phyloP scores from a whole-genome alignment of 2,329 filamentous ascomycete genomes.

The Pyrenophora teres region DNA sequence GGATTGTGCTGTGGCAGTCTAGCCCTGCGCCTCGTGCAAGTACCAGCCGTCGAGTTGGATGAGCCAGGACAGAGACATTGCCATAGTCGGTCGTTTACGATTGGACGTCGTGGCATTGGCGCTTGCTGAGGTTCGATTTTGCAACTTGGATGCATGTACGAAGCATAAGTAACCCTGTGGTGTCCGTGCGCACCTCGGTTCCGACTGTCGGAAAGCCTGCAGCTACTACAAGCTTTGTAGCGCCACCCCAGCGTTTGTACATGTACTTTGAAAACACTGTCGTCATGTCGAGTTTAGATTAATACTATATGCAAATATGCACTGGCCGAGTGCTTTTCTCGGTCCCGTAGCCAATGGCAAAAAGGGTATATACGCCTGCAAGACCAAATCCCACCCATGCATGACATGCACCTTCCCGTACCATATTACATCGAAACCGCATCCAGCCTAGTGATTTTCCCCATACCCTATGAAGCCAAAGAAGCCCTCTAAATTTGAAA shows the following conservation, averaged over 20 bases:
- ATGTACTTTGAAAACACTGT: no score
- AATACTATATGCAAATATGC: slow-evolving; percentile 3
- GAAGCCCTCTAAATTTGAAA: slow-evolving; percentile 1
- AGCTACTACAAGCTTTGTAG: no score
- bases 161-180: slow-evolving; percentile 1
- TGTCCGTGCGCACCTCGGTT: slow-evolving; percentile 6
- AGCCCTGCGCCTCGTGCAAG: not conserved
- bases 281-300: not conserved
- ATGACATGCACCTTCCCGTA: slow-evolving; percentile 1
- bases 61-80: slow-evolving; percentile 41
- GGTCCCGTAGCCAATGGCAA: not conserved
- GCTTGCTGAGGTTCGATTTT: slow-evolving; percentile 8
- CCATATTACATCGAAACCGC: slow-evolving; percentile 4
- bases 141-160: not conserved
- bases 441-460: not conserved
- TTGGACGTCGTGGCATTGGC: slow-evolving; percentile 39
- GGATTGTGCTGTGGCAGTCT: slow-evolving; percentile 3
- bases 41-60: slow-evolving; percentile 1
- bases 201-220: not conserved
- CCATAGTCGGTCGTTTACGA: slow-evolving; percentile 44
- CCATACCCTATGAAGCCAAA: not conserved
- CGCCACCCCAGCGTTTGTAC: no score
- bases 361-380: slow-evolving; percentile 15
- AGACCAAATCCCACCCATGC: slow-evolving; percentile 3
- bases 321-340: slow-evolving; percentile 1